These are phyloP conservation scores for Toxicodendron radicans DNA, from an alignment of 345 rosid genomes.

Conservation along the genomic window DNA sequence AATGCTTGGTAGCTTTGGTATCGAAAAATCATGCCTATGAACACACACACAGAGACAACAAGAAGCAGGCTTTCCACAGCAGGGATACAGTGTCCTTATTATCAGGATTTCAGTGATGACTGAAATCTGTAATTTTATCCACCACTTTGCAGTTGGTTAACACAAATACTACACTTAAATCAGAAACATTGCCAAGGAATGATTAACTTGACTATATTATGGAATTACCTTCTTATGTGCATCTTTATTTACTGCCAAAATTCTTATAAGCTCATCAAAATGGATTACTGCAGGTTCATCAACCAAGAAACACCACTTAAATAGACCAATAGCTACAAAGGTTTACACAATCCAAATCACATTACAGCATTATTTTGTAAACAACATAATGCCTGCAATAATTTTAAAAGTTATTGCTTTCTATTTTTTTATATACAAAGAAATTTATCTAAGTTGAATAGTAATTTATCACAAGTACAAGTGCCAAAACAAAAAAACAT, in stretches of 20 bases:
- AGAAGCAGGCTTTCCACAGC: neutral
- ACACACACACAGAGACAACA: neutral
- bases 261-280: constrained; percentile 2
- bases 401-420: neutral
- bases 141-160: neutral
- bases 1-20: neutral
- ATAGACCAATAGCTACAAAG: too few species aligned
- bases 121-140: neutral
- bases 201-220: neutral
- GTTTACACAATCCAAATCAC: too few species aligned
- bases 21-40: neutral
- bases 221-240: neutral
- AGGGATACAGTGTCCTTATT: neutral
- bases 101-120: constrained; percentile 5
- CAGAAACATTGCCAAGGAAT: neutral
- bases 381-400: neutral
- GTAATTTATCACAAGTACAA: neutral
- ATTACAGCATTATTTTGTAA: neutral
- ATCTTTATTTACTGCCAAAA: neutral
- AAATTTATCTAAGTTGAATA: neutral
- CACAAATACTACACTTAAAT: neutral
- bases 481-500: neutral
- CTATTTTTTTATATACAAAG: neutral
- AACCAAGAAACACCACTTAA: too few species aligned
- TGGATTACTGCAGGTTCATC: neutral